Conservation (phyloP, 495 filamentous ascomycete species). For the Gamarada debralockiae region DNA sequence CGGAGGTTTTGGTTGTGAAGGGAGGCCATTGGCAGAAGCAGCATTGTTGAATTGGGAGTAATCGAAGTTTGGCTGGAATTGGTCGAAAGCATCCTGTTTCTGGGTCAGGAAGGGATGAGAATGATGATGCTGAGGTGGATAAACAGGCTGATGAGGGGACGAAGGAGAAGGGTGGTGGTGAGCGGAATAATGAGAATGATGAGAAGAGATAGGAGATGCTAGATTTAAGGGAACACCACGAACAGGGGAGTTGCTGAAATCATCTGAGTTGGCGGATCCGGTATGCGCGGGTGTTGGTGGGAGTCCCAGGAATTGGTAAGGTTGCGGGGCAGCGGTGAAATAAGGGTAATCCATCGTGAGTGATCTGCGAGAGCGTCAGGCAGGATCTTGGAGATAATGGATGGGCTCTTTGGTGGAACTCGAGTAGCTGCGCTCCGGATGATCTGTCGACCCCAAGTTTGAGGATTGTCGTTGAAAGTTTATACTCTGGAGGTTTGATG, state of each 20-base stretch:
- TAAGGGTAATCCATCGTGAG: conserved; percentile 25
- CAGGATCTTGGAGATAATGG: background rate
- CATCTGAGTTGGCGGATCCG: conserved; percentile 46
- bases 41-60: conserved; percentile 27
- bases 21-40: conserved; percentile 5
- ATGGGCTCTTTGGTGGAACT: background rate
- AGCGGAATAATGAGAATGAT: too few species aligned
- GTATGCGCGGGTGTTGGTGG: conserved; percentile 49
- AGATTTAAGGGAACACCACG: conserved; percentile 23
- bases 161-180: conserved; percentile 12
- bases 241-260: conserved; percentile 53
- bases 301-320: conserved; percentile 52
- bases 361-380: background rate
- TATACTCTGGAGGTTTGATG: conserved; percentile 1
- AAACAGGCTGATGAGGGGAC: conserved; percentile 13
- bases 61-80: conserved; percentile 39
- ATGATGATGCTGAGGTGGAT: background rate
- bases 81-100: conserved; percentile 31
- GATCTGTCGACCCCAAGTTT: background rate
- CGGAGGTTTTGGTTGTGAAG: conserved; percentile 8
- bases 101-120: conserved; percentile 13
- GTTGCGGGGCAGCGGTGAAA: conserved; percentile 41
- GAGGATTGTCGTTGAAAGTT: conserved; percentile 11
- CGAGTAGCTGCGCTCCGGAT: background rate
- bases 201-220: too few species aligned